These are phyloP conservation scores for Cadophora gregata DNA, from an alignment of 2,329 filamentous ascomycete genomes.

Conservation along the genomic window DNA sequence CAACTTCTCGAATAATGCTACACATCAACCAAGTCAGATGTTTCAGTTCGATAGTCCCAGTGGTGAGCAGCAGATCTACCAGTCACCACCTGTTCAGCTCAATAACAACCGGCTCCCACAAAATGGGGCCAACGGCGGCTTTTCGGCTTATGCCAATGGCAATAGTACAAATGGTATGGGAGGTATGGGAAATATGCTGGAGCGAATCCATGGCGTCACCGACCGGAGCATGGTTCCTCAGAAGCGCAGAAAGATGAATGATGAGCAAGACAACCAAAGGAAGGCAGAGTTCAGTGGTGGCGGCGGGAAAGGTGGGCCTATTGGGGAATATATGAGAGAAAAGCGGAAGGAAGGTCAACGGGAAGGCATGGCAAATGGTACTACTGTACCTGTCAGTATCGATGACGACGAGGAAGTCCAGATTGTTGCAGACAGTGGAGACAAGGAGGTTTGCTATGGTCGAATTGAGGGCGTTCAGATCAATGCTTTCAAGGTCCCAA, in stretches of 20 bases:
- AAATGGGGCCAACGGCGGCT: slow-evolving; percentile 26
- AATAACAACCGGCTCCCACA: background rate
- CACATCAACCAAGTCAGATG: slow-evolving; percentile 24
- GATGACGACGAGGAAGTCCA: slow-evolving; percentile 61
- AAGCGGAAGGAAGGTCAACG: slow-evolving; percentile 54
- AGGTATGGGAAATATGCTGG: slow-evolving; percentile 69
- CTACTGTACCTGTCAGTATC: slow-evolving; percentile 46
- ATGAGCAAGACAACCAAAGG: slow-evolving; percentile 49
- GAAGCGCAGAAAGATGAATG: slow-evolving; percentile 68
- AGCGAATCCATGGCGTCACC: slow-evolving; percentile 77
- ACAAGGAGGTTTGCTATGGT: slow-evolving; percentile 81
- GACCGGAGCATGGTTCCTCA: slow-evolving; percentile 65
- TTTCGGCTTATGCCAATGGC: slow-evolving; percentile 35
- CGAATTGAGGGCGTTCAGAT: slow-evolving; percentile 72
- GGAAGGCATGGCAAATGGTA: slow-evolving; percentile 41
- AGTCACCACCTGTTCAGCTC: slow-evolving; percentile 19
- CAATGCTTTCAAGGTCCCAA: slow-evolving; percentile 71
- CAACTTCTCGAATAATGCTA: slow-evolving; percentile 21
- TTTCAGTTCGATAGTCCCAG: slow-evolving; percentile 44
- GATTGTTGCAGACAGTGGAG: slow-evolving; percentile 62
- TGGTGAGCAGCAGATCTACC: slow-evolving; percentile 23
- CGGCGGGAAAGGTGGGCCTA: slow-evolving; percentile 61
- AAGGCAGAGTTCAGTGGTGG: slow-evolving; percentile 52
- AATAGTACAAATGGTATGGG: slow-evolving; percentile 32
- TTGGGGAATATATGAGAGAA: slow-evolving; percentile 72